phyloP scores from a whole-genome alignment of 2,329 filamentous ascomycete genomes.

The Aspergillus proliferans region DNA sequence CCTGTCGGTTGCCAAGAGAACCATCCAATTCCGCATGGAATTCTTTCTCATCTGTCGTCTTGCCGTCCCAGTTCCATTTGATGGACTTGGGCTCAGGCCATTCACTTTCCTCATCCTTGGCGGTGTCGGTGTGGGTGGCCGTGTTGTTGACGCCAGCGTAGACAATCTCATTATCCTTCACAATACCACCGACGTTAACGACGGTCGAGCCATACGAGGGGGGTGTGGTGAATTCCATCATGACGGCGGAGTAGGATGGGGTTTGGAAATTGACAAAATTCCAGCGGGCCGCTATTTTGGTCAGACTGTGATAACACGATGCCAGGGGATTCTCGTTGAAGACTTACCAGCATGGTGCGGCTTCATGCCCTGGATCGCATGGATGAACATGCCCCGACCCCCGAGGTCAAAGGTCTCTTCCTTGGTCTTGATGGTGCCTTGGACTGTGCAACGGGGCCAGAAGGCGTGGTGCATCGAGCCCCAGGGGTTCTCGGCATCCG shows the following conservation, averaged over 20 bases:
- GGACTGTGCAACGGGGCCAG: conserved; percentile 79
- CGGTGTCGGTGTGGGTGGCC: conserved; percentile 62
- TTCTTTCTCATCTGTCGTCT: conserved; percentile 66
- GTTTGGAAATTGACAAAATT: conserved; percentile 92
- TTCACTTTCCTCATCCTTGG: conserved; percentile 68
- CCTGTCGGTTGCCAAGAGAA: conserved; percentile 61
- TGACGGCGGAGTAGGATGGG: conserved; percentile 73
- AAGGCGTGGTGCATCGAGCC: conserved; percentile 87
- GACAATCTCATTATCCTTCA: conserved; percentile 73
- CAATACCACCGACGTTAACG: conserved; percentile 77
- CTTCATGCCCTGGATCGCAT: conserved; percentile 97
- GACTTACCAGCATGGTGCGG: conserved; percentile 78
- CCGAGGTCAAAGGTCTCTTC: conserved; percentile 75
- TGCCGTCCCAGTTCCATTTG: conserved; percentile 72
- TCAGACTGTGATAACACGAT: conserved; percentile 6
- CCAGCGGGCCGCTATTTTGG: conserved; percentile 64
- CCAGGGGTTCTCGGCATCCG: conserved; percentile 80
- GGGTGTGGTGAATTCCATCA: conserved; percentile 96
- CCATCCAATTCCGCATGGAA: conserved; percentile 66
- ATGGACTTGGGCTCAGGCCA: conserved; percentile 81
- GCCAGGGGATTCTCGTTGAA: not conserved
- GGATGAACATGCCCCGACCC: conserved; percentile 71
- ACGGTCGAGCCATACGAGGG: conserved; percentile 81
- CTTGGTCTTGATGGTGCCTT: conserved; percentile 78
- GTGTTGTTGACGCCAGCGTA: conserved; percentile 61